Conservation (phyloP, 805 yeast genomes). For the Lachancea kluyveri region DNA sequence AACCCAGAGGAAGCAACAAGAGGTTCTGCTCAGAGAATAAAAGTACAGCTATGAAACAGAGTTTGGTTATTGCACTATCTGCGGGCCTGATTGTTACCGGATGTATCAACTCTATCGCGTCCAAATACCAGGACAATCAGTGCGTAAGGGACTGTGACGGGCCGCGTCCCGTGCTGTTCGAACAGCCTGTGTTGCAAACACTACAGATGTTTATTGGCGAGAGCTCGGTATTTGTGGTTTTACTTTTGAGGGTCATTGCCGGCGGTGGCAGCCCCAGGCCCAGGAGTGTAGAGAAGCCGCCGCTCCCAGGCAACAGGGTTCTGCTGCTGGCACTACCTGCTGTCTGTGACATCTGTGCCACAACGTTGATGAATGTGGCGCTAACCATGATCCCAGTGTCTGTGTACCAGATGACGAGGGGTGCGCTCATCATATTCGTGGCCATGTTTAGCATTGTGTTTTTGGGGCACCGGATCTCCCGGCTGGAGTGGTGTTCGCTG, state of each 20-base stretch:
- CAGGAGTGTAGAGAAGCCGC: conserved; percentile 3
- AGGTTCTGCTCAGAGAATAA: too few relatives aligned
- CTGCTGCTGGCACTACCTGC: conserved; percentile 53
- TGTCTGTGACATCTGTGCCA: conserved; percentile 62
- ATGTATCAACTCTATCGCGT: conserved; percentile 63
- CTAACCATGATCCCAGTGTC: conserved; percentile 70
- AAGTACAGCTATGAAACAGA: too few relatives aligned
- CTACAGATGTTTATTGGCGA: conserved; percentile 81
- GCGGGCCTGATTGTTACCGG: conserved; percentile 62
- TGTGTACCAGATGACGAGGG: conserved; percentile 81
- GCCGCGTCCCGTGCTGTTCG: conserved; percentile 35
- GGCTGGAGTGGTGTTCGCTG: conserved; percentile 63
- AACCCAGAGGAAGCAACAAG: too few relatives aligned
- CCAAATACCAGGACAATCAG: conserved; percentile 72
- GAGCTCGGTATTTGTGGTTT: conserved; percentile 40
- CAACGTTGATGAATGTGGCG: conserved; percentile 74
- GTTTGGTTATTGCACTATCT: too few relatives aligned
- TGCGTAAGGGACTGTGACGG: conserved; percentile 46
- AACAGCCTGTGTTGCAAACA: conserved; percentile 76
- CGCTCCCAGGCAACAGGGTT: conserved; percentile 23
- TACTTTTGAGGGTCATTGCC: conserved; percentile 12
- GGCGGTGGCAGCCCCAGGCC: conserved; percentile 1
- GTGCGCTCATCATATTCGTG: conserved; percentile 68
- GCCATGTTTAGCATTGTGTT: conserved; percentile 64
- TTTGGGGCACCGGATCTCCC: conserved; percentile 47